phyloP scores from a whole-genome alignment of 257 asterid species.

The Mitragyna speciosa region DNA sequence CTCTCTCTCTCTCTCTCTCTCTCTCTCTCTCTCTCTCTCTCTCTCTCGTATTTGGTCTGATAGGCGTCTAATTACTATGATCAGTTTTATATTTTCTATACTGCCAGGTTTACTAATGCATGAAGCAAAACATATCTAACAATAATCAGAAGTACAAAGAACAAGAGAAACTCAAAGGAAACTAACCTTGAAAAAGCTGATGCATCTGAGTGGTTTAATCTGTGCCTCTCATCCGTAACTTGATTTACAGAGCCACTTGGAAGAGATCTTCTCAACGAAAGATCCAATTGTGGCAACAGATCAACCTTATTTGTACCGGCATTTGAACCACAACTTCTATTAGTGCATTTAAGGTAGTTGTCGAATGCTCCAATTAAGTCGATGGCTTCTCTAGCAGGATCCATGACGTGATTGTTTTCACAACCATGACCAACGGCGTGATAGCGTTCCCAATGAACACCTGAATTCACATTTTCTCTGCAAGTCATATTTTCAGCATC shows the following conservation, averaged over 20 bases:
- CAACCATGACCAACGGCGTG: constrained; percentile 27
- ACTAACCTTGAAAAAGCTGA: constrained; percentile 92
- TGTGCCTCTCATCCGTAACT: constrained; percentile 45
- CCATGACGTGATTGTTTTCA: constrained; percentile 28
- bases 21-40: not conserved
- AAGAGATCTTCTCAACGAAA: constrained; percentile 68
- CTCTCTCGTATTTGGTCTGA: not conserved
- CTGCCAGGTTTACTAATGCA: not conserved
- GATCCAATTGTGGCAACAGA: constrained; percentile 56
- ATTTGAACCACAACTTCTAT: constrained; percentile 33
- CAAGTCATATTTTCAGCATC: constrained; percentile 24
- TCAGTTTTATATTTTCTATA: not conserved
- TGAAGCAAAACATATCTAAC: not conserved
- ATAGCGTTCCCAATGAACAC: constrained; percentile 26
- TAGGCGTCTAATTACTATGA: not conserved
- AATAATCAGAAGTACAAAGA: not conserved
- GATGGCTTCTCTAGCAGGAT: constrained; percentile 60
- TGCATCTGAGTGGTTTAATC: constrained; percentile 78
- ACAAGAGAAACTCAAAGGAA: constrained; percentile 7
- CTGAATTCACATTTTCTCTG: constrained; percentile 35
- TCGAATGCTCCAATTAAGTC: constrained; percentile 85
- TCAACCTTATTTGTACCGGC: constrained; percentile 48
- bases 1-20: not conserved
- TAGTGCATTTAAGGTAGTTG: constrained; percentile 42
- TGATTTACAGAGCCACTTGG: constrained; percentile 47